Evolutionary conservation across 2,329 filamentous ascomycete genomes (phyloP), one percentile per base, ranked within the genome.

Genomic region (Bipolaris sorokiniana): DNA sequence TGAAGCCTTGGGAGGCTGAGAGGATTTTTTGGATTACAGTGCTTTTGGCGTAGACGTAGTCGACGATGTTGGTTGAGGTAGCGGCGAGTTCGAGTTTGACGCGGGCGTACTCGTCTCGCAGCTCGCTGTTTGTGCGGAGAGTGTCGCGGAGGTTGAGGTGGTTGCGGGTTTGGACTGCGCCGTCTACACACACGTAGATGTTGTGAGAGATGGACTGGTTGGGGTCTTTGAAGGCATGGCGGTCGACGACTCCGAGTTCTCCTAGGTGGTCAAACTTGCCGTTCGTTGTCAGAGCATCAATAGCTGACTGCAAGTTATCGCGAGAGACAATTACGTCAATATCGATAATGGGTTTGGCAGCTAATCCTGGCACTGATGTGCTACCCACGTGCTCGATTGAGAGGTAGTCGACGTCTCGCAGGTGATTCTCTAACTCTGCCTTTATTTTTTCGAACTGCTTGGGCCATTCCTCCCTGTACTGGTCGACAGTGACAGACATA

Each of bases 291-390:
- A 79, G 63, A 2, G 72, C 70, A 20, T 65, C 58, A 44, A 73
- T 69, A 3, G 67, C 68, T 6, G 63, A 28, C 6, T 67, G 47
- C 10, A 78, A 47, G 20, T 69, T 58, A 5, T 63, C 58, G 13
- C 62, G 64, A 10, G 61, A 57, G 16, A 72, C 67, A 40, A 77
- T 68, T 33, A 77, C 68, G 49, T 74, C 70, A n/a, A 77, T 61
- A 60, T 78, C 75, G 51, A 77, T 70, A 42, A 71, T 70, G n/a
- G 75, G 73, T 51, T 76, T 77, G 10, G 74, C 73, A n/a, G 63
- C 65, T 3, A 77, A 66, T 15, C 58, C 59, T 0, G 71, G 73
- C 3, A 78, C 69, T 7, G 76, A 76, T 23, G 76, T 78, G 54
- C 72, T 75, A 48, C 75, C 75, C 34, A 77, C 66, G 58, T 78